Percentiles rank a stretch among this genome's conserved stretches.
These are phyloP conservation scores for Lentinula sp. DNA, from an alignment of 768 basidiomycete genomes.

Conservation along the genomic window DNA sequence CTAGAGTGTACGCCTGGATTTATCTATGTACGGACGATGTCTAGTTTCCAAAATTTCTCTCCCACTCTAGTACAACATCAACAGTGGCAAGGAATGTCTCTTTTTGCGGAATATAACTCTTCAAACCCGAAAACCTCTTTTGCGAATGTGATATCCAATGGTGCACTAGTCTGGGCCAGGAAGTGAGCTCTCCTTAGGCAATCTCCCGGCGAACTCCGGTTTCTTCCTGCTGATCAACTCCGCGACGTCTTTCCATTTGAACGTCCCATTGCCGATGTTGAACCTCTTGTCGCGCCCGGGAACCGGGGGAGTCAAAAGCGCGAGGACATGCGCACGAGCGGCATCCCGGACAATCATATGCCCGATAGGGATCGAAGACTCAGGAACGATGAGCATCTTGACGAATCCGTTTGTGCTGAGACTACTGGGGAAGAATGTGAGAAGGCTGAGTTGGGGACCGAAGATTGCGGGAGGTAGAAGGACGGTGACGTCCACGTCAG, in stretches of 20 bases:
- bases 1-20: too few species aligned
- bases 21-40: too few species aligned
- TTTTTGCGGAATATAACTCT: constrained; percentile 1
- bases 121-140: background rate
- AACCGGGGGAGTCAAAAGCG: constrained; percentile 6
- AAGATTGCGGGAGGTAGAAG: constrained; percentile 12
- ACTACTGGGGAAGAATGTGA: background rate
- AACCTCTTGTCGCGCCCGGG: constrained; percentile 5
- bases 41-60: constrained; percentile 1
- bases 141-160: background rate
- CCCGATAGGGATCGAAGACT: background rate
- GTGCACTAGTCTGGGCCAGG: constrained; percentile 5
- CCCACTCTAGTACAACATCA: constrained; percentile 1
- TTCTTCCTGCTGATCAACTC: background rate
- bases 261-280: background rate
- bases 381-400: background rate
- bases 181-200: background rate
- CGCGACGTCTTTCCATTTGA: constrained; percentile 1
- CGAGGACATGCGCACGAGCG: constrained; percentile 7
- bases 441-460: constrained; percentile 12
- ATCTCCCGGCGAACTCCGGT: background rate
- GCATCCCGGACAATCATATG: constrained; percentile 9
- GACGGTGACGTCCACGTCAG: constrained; percentile 4
- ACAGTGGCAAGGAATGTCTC: constrained; percentile 2
- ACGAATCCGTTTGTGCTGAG: constrained; percentile 4